Conservation (phyloP, 257 asterid species). For the Osmanthus fragrans region DNA sequence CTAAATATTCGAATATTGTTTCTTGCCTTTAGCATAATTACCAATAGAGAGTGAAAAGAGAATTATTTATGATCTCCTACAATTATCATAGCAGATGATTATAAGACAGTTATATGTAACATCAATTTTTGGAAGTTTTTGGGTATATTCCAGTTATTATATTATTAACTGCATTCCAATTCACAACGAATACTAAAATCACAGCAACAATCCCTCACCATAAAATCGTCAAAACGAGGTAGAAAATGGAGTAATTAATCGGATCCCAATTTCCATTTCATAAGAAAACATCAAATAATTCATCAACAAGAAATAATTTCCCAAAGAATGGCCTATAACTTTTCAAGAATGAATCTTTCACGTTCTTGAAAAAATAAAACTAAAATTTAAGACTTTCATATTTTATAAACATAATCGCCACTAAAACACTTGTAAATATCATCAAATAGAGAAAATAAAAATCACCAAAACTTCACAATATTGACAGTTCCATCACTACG, state of each 20-base stretch:
- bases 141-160: neutral
- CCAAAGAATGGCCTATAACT: too few species aligned
- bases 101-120: neutral
- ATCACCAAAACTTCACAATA: conserved; percentile 5
- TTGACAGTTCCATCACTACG: neutral
- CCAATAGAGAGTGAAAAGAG: neutral
- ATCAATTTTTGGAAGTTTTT: neutral
- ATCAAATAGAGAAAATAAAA: neutral
- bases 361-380: neutral
- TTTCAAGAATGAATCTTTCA: too few species aligned
- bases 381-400: conserved; percentile 14
- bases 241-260: too few species aligned
- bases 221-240: too few species aligned
- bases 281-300: neutral
- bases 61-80: neutral
- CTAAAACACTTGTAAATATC: neutral
- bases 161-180: too few species aligned
- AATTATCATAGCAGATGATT: neutral
- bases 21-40: neutral
- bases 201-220: too few species aligned
- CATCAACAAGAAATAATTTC: neutral
- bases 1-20: neutral
- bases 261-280: neutral
- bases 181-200: too few species aligned
- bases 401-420: neutral